Base-by-base conservation (phyloP, 2,329 filamentous ascomycete species). In the Fusarium papillatum region DNA sequence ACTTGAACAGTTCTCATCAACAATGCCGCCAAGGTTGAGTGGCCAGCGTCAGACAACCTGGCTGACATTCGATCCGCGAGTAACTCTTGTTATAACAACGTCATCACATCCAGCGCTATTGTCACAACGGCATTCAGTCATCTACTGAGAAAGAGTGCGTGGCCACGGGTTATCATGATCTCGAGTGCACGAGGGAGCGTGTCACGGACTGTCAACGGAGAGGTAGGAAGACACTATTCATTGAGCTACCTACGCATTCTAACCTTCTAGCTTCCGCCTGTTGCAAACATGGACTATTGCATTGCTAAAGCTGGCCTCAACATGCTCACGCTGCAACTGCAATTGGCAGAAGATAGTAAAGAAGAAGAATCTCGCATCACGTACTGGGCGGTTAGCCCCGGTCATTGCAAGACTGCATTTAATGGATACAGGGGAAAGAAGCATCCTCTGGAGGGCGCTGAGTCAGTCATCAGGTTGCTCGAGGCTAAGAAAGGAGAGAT, bases 181-280 rank as follows among this genome's bases (percentile, higher is more conserved):
- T 72, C 69, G 2, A 72, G 69, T 14, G 50, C 69, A 29, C 70
- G 70, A 1, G 70, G 69, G 5, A 72, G 70, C 9, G 39, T 69
- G 14, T 1, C 11, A 3, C 67, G 36, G n/a, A 72, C 64, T 19
- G 34, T 13, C 11, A 61, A 60, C 2, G 48, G 46, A 22, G 57
- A 72, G 24, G 64, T 61, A 16, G 5, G 64, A 17, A 2, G 22
- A 8, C 2, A 1, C 5, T 2, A 0, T 11, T 3, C 19, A 5
- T 8, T 36, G 14, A 36, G 34, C 17, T 3, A 3, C 17, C 10
- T 3, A 0, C 3, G 8, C 11, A 8, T 5, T 2, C 24, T 72
- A 2, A 72, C 53, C 7, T 16, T 43, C 8, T 10, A 72, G 70
- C 70, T 72, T 11, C 70, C 69, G 4, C 36, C 64, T 1, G 70